Evolutionary conservation across 208 protist species (phyloP).

Genomic region (Blechomonas ayalai): DNA sequence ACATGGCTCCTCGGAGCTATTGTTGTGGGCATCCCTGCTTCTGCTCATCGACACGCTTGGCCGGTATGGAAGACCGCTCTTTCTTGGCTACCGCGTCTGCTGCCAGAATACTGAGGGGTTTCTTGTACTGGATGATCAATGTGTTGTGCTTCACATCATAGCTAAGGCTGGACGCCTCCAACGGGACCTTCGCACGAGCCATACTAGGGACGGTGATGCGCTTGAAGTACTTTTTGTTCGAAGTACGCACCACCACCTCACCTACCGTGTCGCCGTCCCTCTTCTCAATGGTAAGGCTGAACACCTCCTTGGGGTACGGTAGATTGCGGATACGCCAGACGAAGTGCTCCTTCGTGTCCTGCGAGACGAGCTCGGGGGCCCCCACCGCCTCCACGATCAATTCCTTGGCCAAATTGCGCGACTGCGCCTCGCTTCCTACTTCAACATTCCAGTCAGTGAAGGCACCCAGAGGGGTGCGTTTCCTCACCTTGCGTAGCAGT

Average conservation of each 20-base stretch:
- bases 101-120: slow-evolving; percentile 67
- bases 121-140: slow-evolving; percentile 90
- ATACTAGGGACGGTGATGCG: slow-evolving; percentile 83
- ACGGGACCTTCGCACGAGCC: slow-evolving; percentile 35
- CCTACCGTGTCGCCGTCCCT: slow-evolving; percentile 27
- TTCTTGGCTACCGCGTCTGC: slow-evolving; percentile 70
- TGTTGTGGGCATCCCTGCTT: slow-evolving; percentile 54
- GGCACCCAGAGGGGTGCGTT: slow-evolving; percentile 62
- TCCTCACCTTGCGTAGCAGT: slow-evolving; percentile 79
- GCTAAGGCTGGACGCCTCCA: slow-evolving; percentile 54
- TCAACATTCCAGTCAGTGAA: slow-evolving; percentile 82
- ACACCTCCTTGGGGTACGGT: slow-evolving; percentile 83
- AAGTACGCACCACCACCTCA: slow-evolving; percentile 90
- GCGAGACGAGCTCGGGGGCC: slow-evolving; percentile 74
- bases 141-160: slow-evolving; percentile 90
- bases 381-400: slow-evolving; percentile 66
- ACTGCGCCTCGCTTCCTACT: slow-evolving; percentile 62
- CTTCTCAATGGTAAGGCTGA: slow-evolving; percentile 74
- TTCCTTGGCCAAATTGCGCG: slow-evolving; percentile 50
- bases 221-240: slow-evolving; percentile 96
- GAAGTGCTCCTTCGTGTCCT: slow-evolving; percentile 78
- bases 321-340: slow-evolving; percentile 91
- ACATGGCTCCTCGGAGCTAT: too few relatives aligned
- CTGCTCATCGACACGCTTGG: slow-evolving; percentile 50
- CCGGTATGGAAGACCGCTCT: slow-evolving; percentile 58